phyloP scores from a whole-genome alignment of 805 yeast species.

The Myxozyma mucilagina region DNA sequence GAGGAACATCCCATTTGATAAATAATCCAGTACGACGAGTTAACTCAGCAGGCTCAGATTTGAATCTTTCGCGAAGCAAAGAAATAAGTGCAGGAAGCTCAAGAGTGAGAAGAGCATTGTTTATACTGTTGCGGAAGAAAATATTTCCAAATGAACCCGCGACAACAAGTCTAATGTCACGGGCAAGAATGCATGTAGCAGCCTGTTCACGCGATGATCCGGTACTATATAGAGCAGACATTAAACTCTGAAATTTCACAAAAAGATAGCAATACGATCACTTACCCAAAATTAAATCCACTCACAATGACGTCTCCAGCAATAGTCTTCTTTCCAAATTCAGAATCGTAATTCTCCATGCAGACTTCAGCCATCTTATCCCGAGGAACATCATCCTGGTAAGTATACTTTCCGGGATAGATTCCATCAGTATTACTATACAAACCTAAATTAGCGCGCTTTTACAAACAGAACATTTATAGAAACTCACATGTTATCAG shows the following conservation, averaged over 20 bases:
- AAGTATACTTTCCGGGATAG: slow-evolving; percentile 98
- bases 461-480: no score
- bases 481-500: slow-evolving; percentile 54
- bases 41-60: slow-evolving; percentile 57
- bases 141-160: slow-evolving; percentile 98
- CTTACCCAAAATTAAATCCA: slow-evolving; percentile 85
- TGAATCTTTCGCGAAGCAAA: slow-evolving; percentile 69
- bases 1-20: slow-evolving; percentile 89
- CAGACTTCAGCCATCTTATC: slow-evolving; percentile 98
- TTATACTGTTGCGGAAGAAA: slow-evolving; percentile 92
- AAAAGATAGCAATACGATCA: not conserved
- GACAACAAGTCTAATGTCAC: slow-evolving; percentile 88
- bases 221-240: slow-evolving; percentile 45
- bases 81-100: slow-evolving; percentile 88
- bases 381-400: slow-evolving; percentile 93
- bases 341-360: slow-evolving; percentile 97
- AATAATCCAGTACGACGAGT: slow-evolving; percentile 95
- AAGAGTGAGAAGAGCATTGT: slow-evolving; percentile 89
- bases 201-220: slow-evolving; percentile 99
- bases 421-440: slow-evolving; percentile 91
- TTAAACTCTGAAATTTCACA: not conserved
- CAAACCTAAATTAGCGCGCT: slow-evolving; percentile 44
- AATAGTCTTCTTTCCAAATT: slow-evolving; percentile 75
- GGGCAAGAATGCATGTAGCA: slow-evolving; percentile 94
- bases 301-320: slow-evolving; percentile 88